Evolutionary conservation across 129 eudicot genomes (phyloP).

Genomic region (Tagetes erecta): DNA sequence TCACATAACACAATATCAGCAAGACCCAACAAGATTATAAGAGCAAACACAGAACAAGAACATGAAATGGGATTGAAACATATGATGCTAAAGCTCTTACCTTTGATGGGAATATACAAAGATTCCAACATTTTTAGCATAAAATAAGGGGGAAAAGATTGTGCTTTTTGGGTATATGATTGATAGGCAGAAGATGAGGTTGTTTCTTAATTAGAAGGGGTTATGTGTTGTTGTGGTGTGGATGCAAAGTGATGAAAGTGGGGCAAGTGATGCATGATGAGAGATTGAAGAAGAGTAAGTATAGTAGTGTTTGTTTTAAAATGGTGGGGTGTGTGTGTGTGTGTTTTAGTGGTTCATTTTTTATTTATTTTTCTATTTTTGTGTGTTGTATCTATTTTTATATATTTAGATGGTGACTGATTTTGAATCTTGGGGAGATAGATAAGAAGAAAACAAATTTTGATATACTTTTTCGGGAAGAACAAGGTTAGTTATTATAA

Average conservation of each 20-base stretch:
- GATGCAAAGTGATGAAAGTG: conserved; percentile 35
- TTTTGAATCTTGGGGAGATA: conserved; percentile 43
- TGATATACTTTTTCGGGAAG: conserved; percentile 35
- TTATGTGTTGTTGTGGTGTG: conserved; percentile 47
- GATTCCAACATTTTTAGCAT: conserved; percentile 55
- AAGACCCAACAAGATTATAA: conserved; percentile 43
- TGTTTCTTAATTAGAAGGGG: conserved; percentile 28
- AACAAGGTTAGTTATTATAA: conserved; percentile 34
- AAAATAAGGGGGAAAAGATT: conserved; percentile 28
- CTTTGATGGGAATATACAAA: conserved; percentile 38
- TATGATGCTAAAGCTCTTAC: conserved; percentile 43
- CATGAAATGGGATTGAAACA: conserved; percentile 18
- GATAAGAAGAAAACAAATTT: conserved; percentile 41
- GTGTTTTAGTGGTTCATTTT: conserved; percentile 21
- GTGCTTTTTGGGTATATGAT: conserved; percentile 25
- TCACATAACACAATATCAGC: conserved; percentile 47
- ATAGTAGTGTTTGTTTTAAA: neutral
- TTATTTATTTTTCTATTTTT: neutral
- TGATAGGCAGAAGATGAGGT: conserved; percentile 41
- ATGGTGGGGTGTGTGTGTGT: conserved; percentile 16
- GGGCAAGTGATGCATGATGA: conserved; percentile 35
- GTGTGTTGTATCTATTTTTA: neutral
- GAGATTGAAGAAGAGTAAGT: conserved; percentile 24
- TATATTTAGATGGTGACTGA: conserved; percentile 15
- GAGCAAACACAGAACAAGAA: conserved; percentile 26